phyloP scores from a whole-genome alignment of 345 rosid species.

The Acer saccharum region DNA sequence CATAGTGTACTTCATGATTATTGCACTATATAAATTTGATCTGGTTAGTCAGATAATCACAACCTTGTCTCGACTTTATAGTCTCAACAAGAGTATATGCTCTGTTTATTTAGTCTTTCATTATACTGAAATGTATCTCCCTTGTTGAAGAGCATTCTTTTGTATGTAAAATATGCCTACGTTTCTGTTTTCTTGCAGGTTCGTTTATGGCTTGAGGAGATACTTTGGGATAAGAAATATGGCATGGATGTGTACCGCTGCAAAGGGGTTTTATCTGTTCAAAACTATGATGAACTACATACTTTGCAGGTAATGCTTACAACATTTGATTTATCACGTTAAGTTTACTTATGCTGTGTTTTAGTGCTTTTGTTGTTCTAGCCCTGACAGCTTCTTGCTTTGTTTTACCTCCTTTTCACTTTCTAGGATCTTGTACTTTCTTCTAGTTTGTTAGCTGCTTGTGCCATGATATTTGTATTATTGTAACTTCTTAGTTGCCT shows the following conservation, averaged over 20 bases:
- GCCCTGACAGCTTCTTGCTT: neutral
- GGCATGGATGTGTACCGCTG: slow-evolving; percentile 88
- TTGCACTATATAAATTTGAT: slow-evolving; percentile 1
- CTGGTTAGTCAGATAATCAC: neutral
- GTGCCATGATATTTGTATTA: neutral
- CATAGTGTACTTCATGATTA: neutral
- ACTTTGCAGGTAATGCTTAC: slow-evolving; percentile 72
- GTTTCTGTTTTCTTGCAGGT: slow-evolving; percentile 42
- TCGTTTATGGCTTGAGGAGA: slow-evolving; percentile 86
- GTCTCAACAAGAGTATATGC: neutral
- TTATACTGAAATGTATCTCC: neutral
- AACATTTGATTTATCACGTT: slow-evolving; percentile 3
- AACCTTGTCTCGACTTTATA: neutral
- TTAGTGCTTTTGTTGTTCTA: slow-evolving; percentile 9
- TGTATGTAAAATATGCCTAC: neutral
- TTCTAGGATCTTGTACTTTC: neutral
- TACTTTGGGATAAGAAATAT: slow-evolving; percentile 84
- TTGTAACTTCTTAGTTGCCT: neutral
- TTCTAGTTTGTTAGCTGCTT: neutral
- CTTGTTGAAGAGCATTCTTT: slow-evolving; percentile 1
- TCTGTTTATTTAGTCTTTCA: neutral
- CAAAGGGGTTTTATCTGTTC: slow-evolving; percentile 76
- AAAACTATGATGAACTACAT: slow-evolving; percentile 73
- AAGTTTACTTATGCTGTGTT: slow-evolving; percentile 10
- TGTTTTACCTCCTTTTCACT: neutral